Conservation (phyloP, 768 basidiomycete species). For the Macrocybe gigantea region DNA sequence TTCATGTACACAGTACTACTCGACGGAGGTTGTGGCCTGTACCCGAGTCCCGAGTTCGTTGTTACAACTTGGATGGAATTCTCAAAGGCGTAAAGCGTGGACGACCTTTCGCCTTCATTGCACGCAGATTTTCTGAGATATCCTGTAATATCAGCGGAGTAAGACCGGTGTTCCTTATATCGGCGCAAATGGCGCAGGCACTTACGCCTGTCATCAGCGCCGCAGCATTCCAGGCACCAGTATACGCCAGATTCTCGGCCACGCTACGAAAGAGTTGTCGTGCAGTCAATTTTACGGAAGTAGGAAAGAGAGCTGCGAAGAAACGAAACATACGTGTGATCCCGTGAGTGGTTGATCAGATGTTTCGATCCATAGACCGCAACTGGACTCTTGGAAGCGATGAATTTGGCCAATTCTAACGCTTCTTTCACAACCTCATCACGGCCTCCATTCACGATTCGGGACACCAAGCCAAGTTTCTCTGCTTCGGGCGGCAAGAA, state of each 20-base stretch:
- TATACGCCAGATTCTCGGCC: constrained; percentile 36
- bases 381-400: constrained; percentile 75
- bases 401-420: constrained; percentile 54
- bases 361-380: constrained; percentile 76
- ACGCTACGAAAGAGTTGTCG: constrained; percentile 18
- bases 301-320: background rate
- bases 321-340: constrained; percentile 55
- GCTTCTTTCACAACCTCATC: constrained; percentile 65
- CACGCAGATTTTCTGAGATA: constrained; percentile 27
- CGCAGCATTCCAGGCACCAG: constrained; percentile 37
- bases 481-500: constrained; percentile 68
- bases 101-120: constrained; percentile 22
- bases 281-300: background rate
- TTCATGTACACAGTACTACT: too few relatives aligned
- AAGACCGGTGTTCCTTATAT: background rate
- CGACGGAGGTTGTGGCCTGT: too few relatives aligned
- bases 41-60: too few relatives aligned
- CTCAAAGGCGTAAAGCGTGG: constrained; percentile 23
- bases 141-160: constrained; percentile 21
- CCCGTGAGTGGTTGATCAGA: constrained; percentile 69
- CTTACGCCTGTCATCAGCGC: constrained; percentile 34
- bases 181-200: background rate
- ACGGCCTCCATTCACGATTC: constrained; percentile 58
- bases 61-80: constrained; percentile 15
- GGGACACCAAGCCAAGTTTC: constrained; percentile 68